Conservation (phyloP, 306 rosid species). For the Quercus berberidifolia region DNA sequence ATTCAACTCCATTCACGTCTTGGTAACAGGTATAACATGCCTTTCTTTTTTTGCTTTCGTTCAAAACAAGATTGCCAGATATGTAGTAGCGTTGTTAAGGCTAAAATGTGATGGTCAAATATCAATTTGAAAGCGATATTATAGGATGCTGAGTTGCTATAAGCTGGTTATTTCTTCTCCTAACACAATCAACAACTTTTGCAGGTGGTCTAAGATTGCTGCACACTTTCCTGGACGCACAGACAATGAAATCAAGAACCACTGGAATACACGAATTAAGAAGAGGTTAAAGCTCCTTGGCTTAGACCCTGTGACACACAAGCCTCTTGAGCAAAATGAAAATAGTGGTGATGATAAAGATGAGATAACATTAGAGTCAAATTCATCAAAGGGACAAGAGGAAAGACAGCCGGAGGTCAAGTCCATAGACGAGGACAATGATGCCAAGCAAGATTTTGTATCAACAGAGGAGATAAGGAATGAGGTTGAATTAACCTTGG, state of each 20-base stretch:
- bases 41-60: background rate
- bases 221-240: constrained; percentile 93
- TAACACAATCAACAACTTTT: constrained; percentile 13
- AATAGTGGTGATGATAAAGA: constrained; percentile 13
- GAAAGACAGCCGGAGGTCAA: constrained; percentile 18
- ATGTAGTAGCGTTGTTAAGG: background rate
- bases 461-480: constrained; percentile 20
- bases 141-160: background rate
- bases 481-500: constrained; percentile 25
- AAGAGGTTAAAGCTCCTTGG: constrained; percentile 77
- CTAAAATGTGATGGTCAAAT: background rate
- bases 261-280: constrained; percentile 92
- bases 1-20: constrained; percentile 81
- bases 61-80: background rate
- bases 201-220: constrained; percentile 97
- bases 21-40: constrained; percentile 73
- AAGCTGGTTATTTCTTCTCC: background rate
- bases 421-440: constrained; percentile 3
- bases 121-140: background rate
- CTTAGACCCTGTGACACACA: constrained; percentile 58
- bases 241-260: constrained; percentile 95
- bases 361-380: constrained; percentile 6
- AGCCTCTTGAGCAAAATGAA: constrained; percentile 33
- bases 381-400: constrained; percentile 17
- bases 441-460: constrained; percentile 14